Evolutionary conservation across 129 eudicot species (phyloP).

Genomic region (Rutidosis leptorrhynchoides): DNA sequence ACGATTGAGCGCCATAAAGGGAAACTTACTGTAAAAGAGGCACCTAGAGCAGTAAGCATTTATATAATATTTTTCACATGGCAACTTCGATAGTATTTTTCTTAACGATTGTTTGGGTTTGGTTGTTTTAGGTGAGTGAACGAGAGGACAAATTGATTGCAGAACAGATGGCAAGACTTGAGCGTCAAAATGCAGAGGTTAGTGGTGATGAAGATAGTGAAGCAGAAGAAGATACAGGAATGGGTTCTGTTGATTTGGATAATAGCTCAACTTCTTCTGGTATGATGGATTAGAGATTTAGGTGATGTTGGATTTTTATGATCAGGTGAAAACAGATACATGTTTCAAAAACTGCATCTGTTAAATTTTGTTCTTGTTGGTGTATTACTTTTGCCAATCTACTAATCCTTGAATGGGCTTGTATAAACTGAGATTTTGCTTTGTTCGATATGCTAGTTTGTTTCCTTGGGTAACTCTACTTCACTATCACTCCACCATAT

Average conservation of each 20-base stretch:
- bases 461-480: neutral
- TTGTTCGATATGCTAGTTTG: neutral
- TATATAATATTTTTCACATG: neutral
- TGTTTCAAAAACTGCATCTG: constrained; percentile 10
- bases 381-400: constrained; percentile 19
- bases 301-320: constrained; percentile 4
- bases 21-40: constrained; percentile 54
- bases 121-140: constrained; percentile 59
- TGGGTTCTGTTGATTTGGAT: constrained; percentile 66
- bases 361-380: constrained; percentile 20
- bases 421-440: constrained; percentile 23
- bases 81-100: neutral
- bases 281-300: constrained; percentile 31
- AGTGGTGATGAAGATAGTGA: constrained; percentile 70
- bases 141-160: constrained; percentile 64
- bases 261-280: constrained; percentile 43
- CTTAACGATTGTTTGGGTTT: neutral
- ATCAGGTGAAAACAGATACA: constrained; percentile 22
- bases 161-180: constrained; percentile 54
- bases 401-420: constrained; percentile 10
- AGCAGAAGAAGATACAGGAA: constrained; percentile 61
- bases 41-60: constrained; percentile 60
- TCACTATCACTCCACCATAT: neutral
- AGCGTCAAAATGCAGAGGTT: constrained; percentile 49
- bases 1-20: constrained; percentile 56